These are phyloP conservation scores for Sporothrix phasma DNA, from an alignment of 2,329 filamentous ascomycete species.

Conservation along the genomic window DNA sequence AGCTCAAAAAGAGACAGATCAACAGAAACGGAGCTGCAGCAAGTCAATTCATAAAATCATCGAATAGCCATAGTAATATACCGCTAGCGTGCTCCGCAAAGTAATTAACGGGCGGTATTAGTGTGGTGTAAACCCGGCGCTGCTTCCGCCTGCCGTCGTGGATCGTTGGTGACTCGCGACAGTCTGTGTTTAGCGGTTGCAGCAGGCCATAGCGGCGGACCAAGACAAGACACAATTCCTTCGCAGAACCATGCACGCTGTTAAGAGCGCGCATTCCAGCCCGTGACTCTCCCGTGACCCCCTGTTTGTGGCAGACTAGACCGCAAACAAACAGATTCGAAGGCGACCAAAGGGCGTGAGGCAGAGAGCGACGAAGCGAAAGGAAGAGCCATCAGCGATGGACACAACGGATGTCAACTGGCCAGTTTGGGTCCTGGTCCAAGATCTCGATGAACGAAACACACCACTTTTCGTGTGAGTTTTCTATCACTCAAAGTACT, in stretches of 20 bases:
- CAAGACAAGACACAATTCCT: background rate
- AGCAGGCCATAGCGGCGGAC: background rate
- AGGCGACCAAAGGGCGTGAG: background rate
- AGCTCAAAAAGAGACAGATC: constrained; percentile 12
- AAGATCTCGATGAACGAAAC: background rate
- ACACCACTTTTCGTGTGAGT: constrained; percentile 3
- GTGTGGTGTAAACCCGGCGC: background rate
- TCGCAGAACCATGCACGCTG: background rate
- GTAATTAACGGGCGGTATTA: constrained; percentile 3
- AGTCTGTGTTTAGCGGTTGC: background rate
- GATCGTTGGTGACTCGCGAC: background rate
- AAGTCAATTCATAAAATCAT: background rate
- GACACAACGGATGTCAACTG: constrained; percentile 18
- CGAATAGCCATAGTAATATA: background rate
- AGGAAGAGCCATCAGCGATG: constrained; percentile 3
- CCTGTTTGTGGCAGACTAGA: background rate
- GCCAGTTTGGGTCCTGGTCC: background rate
- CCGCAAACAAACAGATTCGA: background rate
- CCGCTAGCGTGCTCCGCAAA: background rate
- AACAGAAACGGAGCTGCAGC: constrained; percentile 6
- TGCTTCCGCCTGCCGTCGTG: background rate
- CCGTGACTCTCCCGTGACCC: background rate
- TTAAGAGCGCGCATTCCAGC: background rate
- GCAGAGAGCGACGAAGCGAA: background rate
- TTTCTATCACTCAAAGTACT: too few species aligned